Evolutionary conservation across 2,329 filamentous ascomycete species (phyloP).

Genomic region (Aspergillus sp.): DNA sequence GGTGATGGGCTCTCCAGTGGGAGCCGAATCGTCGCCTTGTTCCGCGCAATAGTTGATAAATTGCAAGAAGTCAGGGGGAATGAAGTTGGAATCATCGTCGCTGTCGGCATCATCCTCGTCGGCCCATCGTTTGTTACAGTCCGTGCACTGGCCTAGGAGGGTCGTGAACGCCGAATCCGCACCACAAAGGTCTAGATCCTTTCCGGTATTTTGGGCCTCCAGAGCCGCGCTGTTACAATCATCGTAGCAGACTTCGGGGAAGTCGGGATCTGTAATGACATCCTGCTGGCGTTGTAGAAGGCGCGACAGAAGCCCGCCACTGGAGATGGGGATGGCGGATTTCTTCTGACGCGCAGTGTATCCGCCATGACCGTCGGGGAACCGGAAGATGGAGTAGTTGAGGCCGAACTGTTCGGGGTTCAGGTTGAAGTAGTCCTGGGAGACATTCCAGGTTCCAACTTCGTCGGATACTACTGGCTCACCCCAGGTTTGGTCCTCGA

Average conservation of each 20-base stretch:
- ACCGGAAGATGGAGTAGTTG: conserved; percentile 61
- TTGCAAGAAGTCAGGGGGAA: conserved; percentile 6
- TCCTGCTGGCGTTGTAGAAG: too few relatives aligned
- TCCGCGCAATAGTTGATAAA: background rate
- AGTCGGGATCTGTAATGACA: conserved; percentile 6
- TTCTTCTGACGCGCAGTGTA: conserved; percentile 8
- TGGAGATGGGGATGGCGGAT: background rate
- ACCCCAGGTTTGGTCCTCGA: conserved; percentile 28
- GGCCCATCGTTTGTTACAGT: background rate
- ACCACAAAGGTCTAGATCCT: conserved; percentile 29
- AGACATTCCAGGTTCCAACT: conserved; percentile 45
- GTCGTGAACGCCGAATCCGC: conserved; percentile 13
- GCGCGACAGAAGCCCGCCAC: too few relatives aligned
- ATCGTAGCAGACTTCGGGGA: conserved; percentile 53
- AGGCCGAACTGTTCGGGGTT: conserved; percentile 62
- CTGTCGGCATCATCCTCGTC: background rate
- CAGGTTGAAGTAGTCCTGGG: conserved; percentile 62
- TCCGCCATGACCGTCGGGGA: conserved; percentile 19
- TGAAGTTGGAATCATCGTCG: background rate
- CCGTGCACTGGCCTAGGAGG: background rate
- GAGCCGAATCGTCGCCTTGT: background rate
- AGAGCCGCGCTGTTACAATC: conserved; percentile 53
- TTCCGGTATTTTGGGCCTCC: conserved; percentile 52
- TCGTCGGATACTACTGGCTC: conserved; percentile 19
- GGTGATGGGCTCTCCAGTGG: background rate